Evolutionary conservation across 2,329 filamentous ascomycete species (phyloP).

Genomic region (Penicillium sclerotiorum): DNA sequence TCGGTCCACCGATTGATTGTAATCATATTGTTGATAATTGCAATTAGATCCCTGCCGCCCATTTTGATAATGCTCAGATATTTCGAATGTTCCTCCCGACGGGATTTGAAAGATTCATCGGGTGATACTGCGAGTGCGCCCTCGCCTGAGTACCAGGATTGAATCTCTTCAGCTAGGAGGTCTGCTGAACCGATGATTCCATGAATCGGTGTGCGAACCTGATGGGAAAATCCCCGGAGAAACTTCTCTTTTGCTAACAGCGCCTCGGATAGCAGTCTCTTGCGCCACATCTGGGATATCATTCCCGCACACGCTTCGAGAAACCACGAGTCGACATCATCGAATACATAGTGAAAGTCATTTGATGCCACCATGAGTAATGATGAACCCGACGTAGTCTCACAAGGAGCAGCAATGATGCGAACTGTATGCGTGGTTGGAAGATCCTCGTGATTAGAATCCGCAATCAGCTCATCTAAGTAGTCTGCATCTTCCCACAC

Average conservation of each 20-base stretch:
- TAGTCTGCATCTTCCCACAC: slow-evolving; percentile 11
- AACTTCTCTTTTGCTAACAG: slow-evolving; percentile 19
- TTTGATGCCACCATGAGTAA: slow-evolving; percentile 14
- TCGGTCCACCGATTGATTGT: slow-evolving; percentile 17
- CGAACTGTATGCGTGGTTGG: slow-evolving; percentile 4
- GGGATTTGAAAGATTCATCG: background rate
- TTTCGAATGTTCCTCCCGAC: background rate
- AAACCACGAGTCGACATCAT: slow-evolving; percentile 18
- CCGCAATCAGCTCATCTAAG: background rate
- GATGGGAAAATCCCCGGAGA: slow-evolving; percentile 15
- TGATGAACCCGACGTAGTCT: slow-evolving; percentile 9
- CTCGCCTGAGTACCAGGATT: background rate
- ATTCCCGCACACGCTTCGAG: slow-evolving; percentile 11
- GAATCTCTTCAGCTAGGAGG: slow-evolving; percentile 8
- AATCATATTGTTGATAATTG: slow-evolving; percentile 17
- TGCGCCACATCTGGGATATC: slow-evolving; percentile 13
- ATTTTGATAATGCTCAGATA: slow-evolving; percentile 16
- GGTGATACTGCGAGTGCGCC: background rate
- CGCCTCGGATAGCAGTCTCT: slow-evolving; percentile 9
- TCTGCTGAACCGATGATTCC: slow-evolving; percentile 17
- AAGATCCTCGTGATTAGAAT: slow-evolving; percentile 6
- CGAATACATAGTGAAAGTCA: slow-evolving; percentile 16
- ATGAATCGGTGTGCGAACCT: slow-evolving; percentile 16
- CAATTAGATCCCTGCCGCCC: slow-evolving; percentile 11
- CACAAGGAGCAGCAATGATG: slow-evolving; percentile 8